Evolutionary conservation across 164 flowering plant species (phyloP).

Genomic region (Piper betle): DNA sequence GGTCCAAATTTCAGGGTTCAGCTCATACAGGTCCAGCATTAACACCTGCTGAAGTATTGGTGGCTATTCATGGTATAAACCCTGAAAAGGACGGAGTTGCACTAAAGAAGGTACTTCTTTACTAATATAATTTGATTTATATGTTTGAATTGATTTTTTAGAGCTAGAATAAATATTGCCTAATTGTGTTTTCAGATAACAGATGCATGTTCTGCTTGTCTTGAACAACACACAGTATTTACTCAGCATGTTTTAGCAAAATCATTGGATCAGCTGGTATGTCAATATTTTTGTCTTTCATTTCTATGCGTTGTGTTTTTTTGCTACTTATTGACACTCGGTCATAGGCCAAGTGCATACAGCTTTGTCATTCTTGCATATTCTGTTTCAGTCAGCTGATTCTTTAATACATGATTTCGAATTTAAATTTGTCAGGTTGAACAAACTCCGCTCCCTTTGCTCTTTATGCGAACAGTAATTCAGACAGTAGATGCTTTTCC

Average conservation of each 20-base stretch:
- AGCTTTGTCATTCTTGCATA: background rate
- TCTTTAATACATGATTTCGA: background rate
- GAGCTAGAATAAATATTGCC: background rate
- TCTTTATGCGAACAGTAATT: conserved; percentile 95
- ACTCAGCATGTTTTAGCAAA: conserved; percentile 88
- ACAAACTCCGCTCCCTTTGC: conserved; percentile 76
- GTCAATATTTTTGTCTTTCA: conserved; percentile 7
- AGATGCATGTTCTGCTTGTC: conserved; percentile 95
- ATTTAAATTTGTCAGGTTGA: conserved; percentile 51
- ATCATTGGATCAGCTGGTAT: conserved; percentile 87
- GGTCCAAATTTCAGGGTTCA: conserved; percentile 61
- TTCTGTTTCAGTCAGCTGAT: background rate
- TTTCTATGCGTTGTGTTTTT: background rate
- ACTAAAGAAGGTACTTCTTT: conserved; percentile 62
- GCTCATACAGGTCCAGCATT: conserved; percentile 98
- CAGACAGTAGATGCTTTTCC: conserved; percentile 98
- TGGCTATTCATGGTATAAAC: conserved; percentile 77
- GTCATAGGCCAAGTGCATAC: background rate
- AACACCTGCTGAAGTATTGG: conserved; percentile 93
- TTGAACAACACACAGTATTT: conserved; percentile 95
- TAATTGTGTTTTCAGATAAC: conserved; percentile 46
- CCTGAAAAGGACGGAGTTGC: conserved; percentile 86
- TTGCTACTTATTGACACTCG: background rate
- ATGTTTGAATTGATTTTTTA: background rate
- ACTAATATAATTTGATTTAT: background rate